phyloP scores from a whole-genome alignment of 2,329 filamentous ascomycete genomes.

The Neonectria hederae region DNA sequence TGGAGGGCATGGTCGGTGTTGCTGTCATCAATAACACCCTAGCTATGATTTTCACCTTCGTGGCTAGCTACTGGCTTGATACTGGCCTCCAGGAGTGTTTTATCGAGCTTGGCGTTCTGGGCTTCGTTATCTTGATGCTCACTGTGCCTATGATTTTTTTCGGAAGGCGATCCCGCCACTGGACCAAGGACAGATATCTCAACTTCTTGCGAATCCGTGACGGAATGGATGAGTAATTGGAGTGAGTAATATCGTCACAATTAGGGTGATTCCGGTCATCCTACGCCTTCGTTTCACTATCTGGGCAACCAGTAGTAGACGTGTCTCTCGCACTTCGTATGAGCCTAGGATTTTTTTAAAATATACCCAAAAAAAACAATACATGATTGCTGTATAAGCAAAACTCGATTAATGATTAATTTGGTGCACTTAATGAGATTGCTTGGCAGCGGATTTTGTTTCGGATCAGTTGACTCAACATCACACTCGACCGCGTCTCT shows the following conservation, averaged over 20 bases:
- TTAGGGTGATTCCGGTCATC: background rate
- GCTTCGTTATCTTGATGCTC: conserved; percentile 60
- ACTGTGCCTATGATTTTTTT: conserved; percentile 64
- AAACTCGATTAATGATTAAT: too few relatives aligned
- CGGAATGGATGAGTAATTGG: conserved; percentile 43
- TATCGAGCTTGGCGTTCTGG: conserved; percentile 61
- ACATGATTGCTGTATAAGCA: background rate
- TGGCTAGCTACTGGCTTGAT: conserved; percentile 59
- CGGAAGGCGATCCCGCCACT: conserved; percentile 59
- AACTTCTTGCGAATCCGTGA: conserved; percentile 60
- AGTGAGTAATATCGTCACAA: background rate
- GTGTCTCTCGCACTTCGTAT: background rate
- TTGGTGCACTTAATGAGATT: too few relatives aligned
- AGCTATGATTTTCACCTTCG: conserved; percentile 64
- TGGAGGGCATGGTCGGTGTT: conserved; percentile 68
- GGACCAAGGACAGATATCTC: conserved; percentile 57
- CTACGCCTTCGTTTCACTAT: background rate
- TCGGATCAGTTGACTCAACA: too few relatives aligned
- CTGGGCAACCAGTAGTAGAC: background rate
- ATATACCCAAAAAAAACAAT: background rate
- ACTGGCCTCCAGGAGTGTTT: conserved; percentile 58
- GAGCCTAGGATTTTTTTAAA: background rate
- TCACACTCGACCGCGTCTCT: too few relatives aligned
- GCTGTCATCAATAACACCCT: conserved; percentile 66
- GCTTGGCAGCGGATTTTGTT: too few relatives aligned